These are phyloP conservation scores for Mycena vitilis DNA, from an alignment of 768 basidiomycete genomes.

Conservation along the genomic window DNA sequence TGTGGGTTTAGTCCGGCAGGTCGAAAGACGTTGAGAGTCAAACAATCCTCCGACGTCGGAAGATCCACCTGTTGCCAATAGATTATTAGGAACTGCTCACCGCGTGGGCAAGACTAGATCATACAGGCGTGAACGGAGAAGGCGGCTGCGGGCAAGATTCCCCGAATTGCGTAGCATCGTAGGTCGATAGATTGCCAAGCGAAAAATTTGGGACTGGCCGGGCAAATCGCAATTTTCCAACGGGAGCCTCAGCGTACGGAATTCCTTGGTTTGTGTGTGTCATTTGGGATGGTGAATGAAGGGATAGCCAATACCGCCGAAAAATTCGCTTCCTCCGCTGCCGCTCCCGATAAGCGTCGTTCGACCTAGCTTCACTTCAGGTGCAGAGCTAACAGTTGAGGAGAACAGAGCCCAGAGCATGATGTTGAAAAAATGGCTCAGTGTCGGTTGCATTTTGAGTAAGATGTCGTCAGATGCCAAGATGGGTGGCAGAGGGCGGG, in stretches of 20 bases:
- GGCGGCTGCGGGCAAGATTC: slow-evolving; percentile 35
- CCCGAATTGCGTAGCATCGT: slow-evolving; percentile 38
- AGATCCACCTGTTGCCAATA: slow-evolving; percentile 8
- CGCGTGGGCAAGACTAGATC: background rate
- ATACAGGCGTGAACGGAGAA: slow-evolving; percentile 16
- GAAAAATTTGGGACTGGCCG: slow-evolving; percentile 37
- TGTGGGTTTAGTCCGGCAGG: slow-evolving; percentile 43
- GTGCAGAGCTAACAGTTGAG: background rate
- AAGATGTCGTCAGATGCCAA: background rate
- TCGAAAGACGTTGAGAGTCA: slow-evolving; percentile 58
- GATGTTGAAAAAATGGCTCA: background rate
- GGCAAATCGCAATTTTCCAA: slow-evolving; percentile 39
- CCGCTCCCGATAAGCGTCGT: slow-evolving; percentile 39
- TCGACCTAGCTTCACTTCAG: slow-evolving; percentile 29
- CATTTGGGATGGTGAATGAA: background rate
- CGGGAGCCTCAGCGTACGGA: slow-evolving; percentile 40
- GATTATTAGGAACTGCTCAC: background rate
- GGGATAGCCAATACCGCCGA: slow-evolving; percentile 16
- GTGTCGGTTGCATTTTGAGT: slow-evolving; percentile 5
- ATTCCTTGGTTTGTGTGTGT: slow-evolving; percentile 11
- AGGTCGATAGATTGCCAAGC: slow-evolving; percentile 29
- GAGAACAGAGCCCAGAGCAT: slow-evolving; percentile 1
- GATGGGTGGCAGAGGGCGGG: background rate
- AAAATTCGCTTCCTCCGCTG: slow-evolving; percentile 30
- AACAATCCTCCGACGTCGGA: slow-evolving; percentile 43